A percentile compares a stretch with the other conserved stretches of the same genome.
Evolutionary conservation across 306 rosid species (phyloP).

Genomic region (Dryas drummondii): DNA sequence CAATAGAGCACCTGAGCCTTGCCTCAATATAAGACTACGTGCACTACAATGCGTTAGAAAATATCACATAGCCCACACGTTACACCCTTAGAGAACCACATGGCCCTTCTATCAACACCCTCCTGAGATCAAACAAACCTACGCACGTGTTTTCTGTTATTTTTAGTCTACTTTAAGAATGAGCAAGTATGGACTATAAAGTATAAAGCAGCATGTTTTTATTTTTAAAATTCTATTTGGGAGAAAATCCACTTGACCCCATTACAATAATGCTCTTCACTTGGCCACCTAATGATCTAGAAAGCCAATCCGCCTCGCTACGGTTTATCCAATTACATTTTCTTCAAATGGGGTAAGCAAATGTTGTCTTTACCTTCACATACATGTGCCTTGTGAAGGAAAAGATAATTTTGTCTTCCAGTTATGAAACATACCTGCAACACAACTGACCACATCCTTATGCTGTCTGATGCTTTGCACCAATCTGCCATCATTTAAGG

Average conservation of each 20-base stretch:
- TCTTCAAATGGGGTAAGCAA: neutral
- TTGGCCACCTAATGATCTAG: neutral
- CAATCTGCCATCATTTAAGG: conserved; percentile 85
- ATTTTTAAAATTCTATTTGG: neutral
- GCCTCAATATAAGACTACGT: no score
- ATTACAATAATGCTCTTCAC: neutral
- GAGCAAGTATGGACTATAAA: neutral
- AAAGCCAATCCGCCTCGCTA: neutral
- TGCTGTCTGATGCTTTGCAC: conserved; percentile 97
- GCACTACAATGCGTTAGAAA: no score
- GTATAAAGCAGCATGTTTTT: neutral
- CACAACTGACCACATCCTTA: conserved; percentile 95
- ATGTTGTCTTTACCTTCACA: neutral
- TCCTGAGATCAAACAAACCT: neutral
- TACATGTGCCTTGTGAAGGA: neutral
- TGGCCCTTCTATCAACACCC: neutral
- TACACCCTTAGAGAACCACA: neutral
- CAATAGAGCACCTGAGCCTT: no score
- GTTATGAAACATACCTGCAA: conserved; percentile 69
- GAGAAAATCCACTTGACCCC: neutral
- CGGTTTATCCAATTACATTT: neutral
- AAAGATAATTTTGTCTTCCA: neutral
- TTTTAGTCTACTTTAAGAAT: neutral
- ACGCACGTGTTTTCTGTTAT: neutral
- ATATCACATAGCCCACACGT: no score